Conservation (phyloP, 176 grass and related monocot genomes). For the Aegilops bicornis region DNA sequence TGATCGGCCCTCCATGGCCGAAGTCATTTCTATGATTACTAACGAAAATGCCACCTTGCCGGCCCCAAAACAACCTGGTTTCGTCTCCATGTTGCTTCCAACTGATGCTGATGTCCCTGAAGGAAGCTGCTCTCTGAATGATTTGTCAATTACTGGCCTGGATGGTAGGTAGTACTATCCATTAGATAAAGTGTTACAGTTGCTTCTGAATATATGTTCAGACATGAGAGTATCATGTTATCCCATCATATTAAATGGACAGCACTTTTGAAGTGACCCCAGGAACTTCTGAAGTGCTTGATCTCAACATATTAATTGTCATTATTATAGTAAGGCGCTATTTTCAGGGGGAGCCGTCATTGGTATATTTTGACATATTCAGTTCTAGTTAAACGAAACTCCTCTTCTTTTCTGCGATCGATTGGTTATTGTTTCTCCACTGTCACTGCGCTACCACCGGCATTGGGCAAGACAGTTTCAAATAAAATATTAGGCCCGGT, state of each 20-base stretch:
- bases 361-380: not conserved
- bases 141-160: slow-evolving; percentile 29
- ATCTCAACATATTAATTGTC: not conserved
- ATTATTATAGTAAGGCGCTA: not conserved
- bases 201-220: not conserved
- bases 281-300: not conserved
- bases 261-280: not conserved
- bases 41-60: slow-evolving; percentile 20
- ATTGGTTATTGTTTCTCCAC: not conserved
- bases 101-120: not conserved
- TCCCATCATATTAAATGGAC: not conserved
- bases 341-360: not conserved
- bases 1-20: slow-evolving; percentile 36
- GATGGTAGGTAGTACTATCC: slow-evolving; percentile 32
- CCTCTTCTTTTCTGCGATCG: no score
- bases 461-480: not conserved
- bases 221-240: not conserved
- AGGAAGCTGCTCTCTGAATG: slow-evolving; percentile 37
- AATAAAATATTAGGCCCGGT: not conserved
- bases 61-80: slow-evolving; percentile 49
- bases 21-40: slow-evolving; percentile 44
- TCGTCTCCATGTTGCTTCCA: slow-evolving; percentile 34
- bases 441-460: not conserved
- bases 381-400: not conserved
- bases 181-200: not conserved